Conservation (phyloP, 805 yeast genomes). For the Hyphopichia homilentoma region DNA sequence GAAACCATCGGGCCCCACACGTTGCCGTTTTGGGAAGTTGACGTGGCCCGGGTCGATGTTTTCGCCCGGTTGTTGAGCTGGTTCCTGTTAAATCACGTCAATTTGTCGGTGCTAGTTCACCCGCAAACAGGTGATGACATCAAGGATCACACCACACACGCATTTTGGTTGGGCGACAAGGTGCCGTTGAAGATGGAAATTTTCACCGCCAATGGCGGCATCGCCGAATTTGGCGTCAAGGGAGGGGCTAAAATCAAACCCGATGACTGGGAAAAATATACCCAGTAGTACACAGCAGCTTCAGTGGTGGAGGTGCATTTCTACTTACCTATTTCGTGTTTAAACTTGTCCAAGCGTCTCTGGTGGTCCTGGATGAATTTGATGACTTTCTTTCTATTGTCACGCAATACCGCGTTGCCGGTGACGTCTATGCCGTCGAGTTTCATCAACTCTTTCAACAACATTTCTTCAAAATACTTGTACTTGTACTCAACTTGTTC, state of each 20-base stretch:
- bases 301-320: too few species aligned
- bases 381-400: conserved; percentile 56
- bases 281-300: too few species aligned
- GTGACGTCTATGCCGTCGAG: conserved; percentile 61
- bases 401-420: conserved; percentile 49
- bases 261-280: conserved; percentile 3
- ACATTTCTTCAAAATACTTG: conserved; percentile 61
- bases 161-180: conserved; percentile 27
- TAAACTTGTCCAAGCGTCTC: conserved; percentile 50
- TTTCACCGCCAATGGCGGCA: conserved; percentile 10
- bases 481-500: conserved; percentile 45
- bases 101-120: conserved; percentile 27
- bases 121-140: conserved; percentile 30
- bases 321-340: too few species aligned
- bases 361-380: conserved; percentile 58
- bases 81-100: conserved; percentile 29
- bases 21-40: conserved; percentile 33
- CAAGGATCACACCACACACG: conserved; percentile 23
- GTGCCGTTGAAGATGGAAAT: conserved; percentile 14
- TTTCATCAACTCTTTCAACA: conserved; percentile 61
- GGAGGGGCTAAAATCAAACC: conserved; percentile 9
- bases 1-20: conserved; percentile 29
- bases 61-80: conserved; percentile 24
- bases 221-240: conserved; percentile 26
- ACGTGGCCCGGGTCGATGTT: conserved; percentile 26